Evolutionary conservation across 768 basidiomycete species (phyloP).

Genomic region (Lentinula detonsa): DNA sequence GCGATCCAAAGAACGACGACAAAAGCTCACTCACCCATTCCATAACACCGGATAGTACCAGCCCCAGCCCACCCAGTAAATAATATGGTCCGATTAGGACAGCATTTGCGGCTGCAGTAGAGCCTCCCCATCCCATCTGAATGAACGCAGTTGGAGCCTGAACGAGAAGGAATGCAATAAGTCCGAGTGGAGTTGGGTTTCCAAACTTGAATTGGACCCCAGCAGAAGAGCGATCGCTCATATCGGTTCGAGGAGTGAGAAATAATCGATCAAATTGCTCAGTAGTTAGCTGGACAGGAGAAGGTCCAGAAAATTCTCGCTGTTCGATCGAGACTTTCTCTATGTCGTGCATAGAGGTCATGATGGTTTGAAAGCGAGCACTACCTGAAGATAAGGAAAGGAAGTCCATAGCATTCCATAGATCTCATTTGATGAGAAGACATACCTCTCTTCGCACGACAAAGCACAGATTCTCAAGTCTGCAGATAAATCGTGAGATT

Average conservation of each 20-base stretch:
- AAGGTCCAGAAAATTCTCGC: not conserved
- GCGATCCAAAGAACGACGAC: not conserved
- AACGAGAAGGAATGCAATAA: conserved; percentile 13
- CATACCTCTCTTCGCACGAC: not conserved
- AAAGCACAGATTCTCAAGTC: not conserved
- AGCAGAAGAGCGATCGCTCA: not conserved
- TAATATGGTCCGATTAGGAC: conserved; percentile 12
- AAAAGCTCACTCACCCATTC: conserved; percentile 12
- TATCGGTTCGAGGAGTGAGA: conserved; percentile 9
- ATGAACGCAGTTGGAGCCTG: conserved; percentile 13
- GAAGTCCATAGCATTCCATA: not conserved
- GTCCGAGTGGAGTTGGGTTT: conserved; percentile 13
- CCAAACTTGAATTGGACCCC: conserved; percentile 6
- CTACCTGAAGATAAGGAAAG: not conserved
- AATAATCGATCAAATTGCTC: conserved; percentile 14
- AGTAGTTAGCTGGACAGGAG: conserved; percentile 4
- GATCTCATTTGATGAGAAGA: not conserved
- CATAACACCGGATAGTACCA: conserved; percentile 12
- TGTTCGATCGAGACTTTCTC: conserved; percentile 11
- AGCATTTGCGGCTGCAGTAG: conserved; percentile 8
- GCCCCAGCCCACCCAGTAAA: conserved; percentile 12
- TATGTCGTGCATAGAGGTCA: conserved; percentile 4
- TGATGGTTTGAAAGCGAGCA: not conserved
- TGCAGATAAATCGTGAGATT: not conserved
- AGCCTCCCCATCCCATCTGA: conserved; percentile 14